phyloP scores from a whole-genome alignment of 495 filamentous ascomycete species.

The Penicillium argentinense region DNA sequence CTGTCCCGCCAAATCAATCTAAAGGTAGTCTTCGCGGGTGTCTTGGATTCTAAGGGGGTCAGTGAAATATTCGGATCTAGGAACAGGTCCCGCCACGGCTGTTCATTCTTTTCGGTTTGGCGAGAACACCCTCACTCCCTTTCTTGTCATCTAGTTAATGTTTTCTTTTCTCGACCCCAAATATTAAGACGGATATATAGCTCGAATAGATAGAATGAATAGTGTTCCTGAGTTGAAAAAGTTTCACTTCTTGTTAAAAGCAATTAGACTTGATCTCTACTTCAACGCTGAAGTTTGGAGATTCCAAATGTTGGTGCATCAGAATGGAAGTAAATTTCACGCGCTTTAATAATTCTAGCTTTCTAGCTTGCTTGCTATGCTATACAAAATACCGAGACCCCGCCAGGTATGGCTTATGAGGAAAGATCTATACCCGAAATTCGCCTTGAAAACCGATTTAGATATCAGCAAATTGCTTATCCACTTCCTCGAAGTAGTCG shows the following conservation, averaged over 20 bases:
- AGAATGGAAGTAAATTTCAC: too few relatives aligned
- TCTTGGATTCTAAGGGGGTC: not conserved
- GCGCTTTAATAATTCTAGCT: too few relatives aligned
- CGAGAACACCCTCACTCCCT: not conserved
- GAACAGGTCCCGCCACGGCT: not conserved
- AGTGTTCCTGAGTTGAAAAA: too few relatives aligned
- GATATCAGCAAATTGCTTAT: slow-evolving; percentile 71
- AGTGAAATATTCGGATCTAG: not conserved
- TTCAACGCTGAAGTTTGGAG: too few relatives aligned
- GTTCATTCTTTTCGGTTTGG: slow-evolving; percentile 1
- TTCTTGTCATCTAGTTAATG: not conserved
- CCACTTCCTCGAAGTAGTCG: slow-evolving; percentile 83
- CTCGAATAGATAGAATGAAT: not conserved
- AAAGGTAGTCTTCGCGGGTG: not conserved
- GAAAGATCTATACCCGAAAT: slow-evolving; percentile 4
- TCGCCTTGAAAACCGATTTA: slow-evolving; percentile 13
- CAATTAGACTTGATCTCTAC: too few relatives aligned
- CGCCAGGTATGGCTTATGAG: not conserved
- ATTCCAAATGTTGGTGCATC: too few relatives aligned
- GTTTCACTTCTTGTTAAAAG: too few relatives aligned
- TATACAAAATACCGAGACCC: too few relatives aligned
- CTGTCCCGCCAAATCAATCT: not conserved
- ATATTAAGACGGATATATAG: slow-evolving; percentile 2
- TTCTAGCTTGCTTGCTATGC: too few relatives aligned
- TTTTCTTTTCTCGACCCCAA: not conserved